A percentile compares a stretch with the other conserved stretches of the same genome.
Evolutionary conservation across 1,139 yeast genomes (phyloP).

Genomic region (Kurtzmaniella quercitrusa): DNA sequence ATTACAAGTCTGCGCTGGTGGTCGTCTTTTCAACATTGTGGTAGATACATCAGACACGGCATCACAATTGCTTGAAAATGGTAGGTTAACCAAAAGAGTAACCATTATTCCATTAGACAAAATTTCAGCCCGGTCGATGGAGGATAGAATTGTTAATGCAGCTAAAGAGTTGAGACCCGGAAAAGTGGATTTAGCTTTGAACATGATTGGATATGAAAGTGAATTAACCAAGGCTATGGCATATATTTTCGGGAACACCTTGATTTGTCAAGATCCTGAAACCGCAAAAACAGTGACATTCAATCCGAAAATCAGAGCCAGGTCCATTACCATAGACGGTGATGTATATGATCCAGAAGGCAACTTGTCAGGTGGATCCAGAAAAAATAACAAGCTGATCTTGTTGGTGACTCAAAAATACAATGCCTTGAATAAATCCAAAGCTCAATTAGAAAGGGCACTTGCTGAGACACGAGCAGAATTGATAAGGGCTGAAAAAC

Average conservation of each 20-base stretch:
- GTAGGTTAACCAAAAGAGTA: constrained; percentile 75
- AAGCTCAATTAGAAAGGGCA: constrained; percentile 36
- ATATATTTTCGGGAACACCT: constrained; percentile 83
- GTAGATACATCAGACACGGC: constrained; percentile 88
- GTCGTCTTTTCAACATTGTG: constrained; percentile 81
- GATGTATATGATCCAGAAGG: constrained; percentile 97
- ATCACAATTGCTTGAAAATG: constrained; percentile 72
- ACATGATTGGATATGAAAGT: constrained; percentile 68
- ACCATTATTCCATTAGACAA: constrained; percentile 92
- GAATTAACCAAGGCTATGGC: constrained; percentile 83
- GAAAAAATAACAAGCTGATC: constrained; percentile 55
- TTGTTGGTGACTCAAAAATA: constrained; percentile 66
- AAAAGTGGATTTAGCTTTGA: constrained; percentile 82
- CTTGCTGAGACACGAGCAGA: constrained; percentile 38
- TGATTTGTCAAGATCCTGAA: constrained; percentile 81
- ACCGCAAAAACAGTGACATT: constrained; percentile 88
- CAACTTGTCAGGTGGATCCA: constrained; percentile 92
- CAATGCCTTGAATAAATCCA: constrained; percentile 45
- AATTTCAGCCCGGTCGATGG: constrained; percentile 56
- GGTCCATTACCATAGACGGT: constrained; percentile 92
- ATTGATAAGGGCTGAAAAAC: constrained; percentile 41
- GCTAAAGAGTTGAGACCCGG: constrained; percentile 77
- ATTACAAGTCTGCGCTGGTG: constrained; percentile 92
- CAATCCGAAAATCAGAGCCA: constrained; percentile 71
- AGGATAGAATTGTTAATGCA: constrained; percentile 37